Conservation (phyloP, 306 rosid species). For the Phaseolus lunatus region DNA sequence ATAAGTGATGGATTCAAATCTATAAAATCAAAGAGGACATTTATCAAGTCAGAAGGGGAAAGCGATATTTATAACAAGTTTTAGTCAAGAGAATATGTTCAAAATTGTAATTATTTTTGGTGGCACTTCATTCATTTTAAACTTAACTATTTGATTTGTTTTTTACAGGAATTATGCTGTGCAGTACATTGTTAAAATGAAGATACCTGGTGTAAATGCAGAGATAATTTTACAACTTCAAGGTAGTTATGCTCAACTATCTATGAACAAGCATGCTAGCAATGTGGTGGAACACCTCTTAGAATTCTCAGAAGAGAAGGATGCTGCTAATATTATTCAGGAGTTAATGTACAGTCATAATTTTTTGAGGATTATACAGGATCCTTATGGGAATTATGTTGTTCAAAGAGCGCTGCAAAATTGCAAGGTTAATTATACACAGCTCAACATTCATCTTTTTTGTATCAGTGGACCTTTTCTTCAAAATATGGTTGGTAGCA, state of each 20-base stretch:
- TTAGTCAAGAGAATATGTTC: too few relatives aligned
- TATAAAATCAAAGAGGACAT: too few relatives aligned
- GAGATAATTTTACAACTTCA: constrained; percentile 2
- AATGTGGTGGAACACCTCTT: constrained; percentile 52
- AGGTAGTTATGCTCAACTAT: constrained; percentile 42
- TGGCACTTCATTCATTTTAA: background rate
- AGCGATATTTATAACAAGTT: too few relatives aligned
- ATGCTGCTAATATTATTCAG: constrained; percentile 3
- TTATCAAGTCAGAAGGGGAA: background rate
- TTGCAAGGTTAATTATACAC: constrained; percentile 45
- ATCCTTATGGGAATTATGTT: constrained; percentile 54
- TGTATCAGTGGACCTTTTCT: background rate
- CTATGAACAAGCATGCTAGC: constrained; percentile 53
- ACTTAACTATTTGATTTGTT: background rate
- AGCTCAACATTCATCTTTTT: background rate
- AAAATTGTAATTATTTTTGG: background rate
- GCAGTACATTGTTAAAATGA: constrained; percentile 37
- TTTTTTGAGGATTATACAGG: constrained; percentile 37
- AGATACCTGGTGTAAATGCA: background rate
- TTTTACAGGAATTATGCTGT: constrained; percentile 56
- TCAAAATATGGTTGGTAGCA: background rate
- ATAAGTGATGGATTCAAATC: too few relatives aligned
- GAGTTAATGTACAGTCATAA: constrained; percentile 41
- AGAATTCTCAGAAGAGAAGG: background rate
- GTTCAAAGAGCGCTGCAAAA: constrained; percentile 46